A percentile compares a stretch with the other conserved stretches of the same genome.
These are phyloP conservation scores for Plectosphaerella cucumerina DNA, from an alignment of 2,329 filamentous ascomycete species.

Conservation along the genomic window DNA sequence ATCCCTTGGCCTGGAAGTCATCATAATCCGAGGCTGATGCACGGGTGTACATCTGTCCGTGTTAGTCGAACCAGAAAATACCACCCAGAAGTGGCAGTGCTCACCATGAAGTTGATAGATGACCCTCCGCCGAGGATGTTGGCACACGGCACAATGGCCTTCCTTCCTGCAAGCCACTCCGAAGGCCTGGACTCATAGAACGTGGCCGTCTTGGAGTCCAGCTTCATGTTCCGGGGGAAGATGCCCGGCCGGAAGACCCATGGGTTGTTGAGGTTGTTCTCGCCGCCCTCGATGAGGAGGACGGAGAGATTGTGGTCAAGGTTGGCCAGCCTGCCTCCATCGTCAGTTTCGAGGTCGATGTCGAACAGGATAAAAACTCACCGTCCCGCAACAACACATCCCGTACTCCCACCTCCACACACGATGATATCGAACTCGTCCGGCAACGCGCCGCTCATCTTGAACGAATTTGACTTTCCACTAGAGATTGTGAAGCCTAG, in stretches of 20 bases:
- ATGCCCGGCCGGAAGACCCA: conserved; percentile 74
- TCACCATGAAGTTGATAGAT: conserved; percentile 73
- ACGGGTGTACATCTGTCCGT: conserved; percentile 62
- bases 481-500: not conserved
- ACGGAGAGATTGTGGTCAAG: conserved; percentile 70
- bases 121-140: conserved; percentile 69
- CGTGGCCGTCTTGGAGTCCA: conserved; percentile 76
- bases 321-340: conserved; percentile 61
- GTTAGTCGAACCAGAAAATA: conserved; percentile 10
- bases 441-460: conserved; percentile 43
- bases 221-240: conserved; percentile 73
- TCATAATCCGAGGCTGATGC: conserved; percentile 71
- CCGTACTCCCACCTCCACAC: conserved; percentile 68
- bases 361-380: conserved; percentile 24
- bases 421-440: conserved; percentile 82
- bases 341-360: conserved; percentile 25
- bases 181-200: conserved; percentile 78
- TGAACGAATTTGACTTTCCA: conserved; percentile 1
- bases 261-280: conserved; percentile 73
- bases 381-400: conserved; percentile 54
- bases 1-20: conserved; percentile 76
- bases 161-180: conserved; percentile 65
- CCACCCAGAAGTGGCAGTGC: too few relatives aligned
- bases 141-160: conserved; percentile 70
- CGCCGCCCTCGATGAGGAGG: conserved; percentile 66